Base-by-base conservation (phyloP, 2,329 filamentous ascomycete species). In the Nannizzia gypsea region DNA sequence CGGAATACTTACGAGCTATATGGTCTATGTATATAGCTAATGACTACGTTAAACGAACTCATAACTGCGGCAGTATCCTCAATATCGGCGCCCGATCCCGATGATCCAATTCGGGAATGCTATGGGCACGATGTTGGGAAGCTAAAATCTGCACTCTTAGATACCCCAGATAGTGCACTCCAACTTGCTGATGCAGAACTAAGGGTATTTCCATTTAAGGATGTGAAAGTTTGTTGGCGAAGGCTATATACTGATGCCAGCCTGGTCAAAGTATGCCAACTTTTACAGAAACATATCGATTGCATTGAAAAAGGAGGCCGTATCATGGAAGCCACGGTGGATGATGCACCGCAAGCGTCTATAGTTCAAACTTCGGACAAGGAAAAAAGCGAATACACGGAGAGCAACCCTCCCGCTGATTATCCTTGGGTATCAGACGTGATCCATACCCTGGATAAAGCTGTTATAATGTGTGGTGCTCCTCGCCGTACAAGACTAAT, bases 381-480 rank as follows among this genome's bases (percentile, higher is more conserved):
- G 5, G 20, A 9, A 24, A 28, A n/a, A 9, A n/a, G 15, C 40
- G 20, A 42, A 24, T n/a, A 3, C 17, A 26, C 34, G 13, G n/a
- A 26, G 11, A 26, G 6, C 2, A 9, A 56, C 4, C 5, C 17
- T 22, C 2, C 28, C 20, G 34, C 50, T 9, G 13, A 28, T 38
- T n/a, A 8, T 8, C 38, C 74, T 34, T 82, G 78, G 72, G 68
- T 90, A 3, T 78, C 82, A 36, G 71, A 77, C 1, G 76, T 87
- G 1, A 81, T 95, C 36, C 78, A 80, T 58, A 74, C 80, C 1
- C 78, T 97, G 1, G 91, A 96, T 67, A 83, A 85, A 70, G 85
- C 87, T 0, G 73, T 95, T 50, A 89, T 95, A 52, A 81, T 90
- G 59, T 83, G 88, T 0, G 88, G 87, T 0, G 86, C 81, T 0